Evolutionary conservation across 805 yeast species (phyloP).

Genomic region (Limtongozyma cylindracea): DNA sequence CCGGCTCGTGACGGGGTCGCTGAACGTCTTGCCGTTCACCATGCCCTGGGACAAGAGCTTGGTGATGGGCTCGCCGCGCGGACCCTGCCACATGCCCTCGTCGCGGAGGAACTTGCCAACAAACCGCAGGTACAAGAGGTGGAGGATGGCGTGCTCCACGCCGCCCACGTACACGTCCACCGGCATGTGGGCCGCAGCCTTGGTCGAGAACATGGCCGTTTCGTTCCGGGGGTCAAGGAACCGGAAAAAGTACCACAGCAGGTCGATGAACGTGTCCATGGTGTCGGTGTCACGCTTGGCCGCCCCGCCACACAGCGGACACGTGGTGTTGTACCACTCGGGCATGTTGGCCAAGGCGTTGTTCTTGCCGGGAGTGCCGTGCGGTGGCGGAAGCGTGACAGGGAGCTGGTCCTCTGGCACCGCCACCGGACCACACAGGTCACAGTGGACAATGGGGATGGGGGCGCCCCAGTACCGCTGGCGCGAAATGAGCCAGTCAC

Average conservation of each 20-base stretch:
- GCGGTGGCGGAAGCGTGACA: slow-evolving; percentile 59
- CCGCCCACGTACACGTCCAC: slow-evolving; percentile 90
- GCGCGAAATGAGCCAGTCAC: slow-evolving; percentile 90
- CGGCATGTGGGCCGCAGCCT: slow-evolving; percentile 36
- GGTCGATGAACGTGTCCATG: slow-evolving; percentile 96
- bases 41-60: slow-evolving; percentile 82
- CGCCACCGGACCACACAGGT: slow-evolving; percentile 67
- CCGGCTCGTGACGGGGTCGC: slow-evolving; percentile 45
- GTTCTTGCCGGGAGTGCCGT: slow-evolving; percentile 14
- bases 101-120: slow-evolving; percentile 54
- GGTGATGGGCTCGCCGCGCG: slow-evolving; percentile 57
- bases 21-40: slow-evolving; percentile 83
- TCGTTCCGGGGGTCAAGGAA: slow-evolving; percentile 51
- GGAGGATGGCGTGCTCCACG: slow-evolving; percentile 89
- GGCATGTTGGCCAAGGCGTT: slow-evolving; percentile 30
- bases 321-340: slow-evolving; percentile 44
- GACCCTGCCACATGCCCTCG: slow-evolving; percentile 45
- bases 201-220: slow-evolving; percentile 22
- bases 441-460: slow-evolving; percentile 82
- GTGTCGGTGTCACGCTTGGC: slow-evolving; percentile 91
- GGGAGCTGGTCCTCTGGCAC: slow-evolving; percentile 82
- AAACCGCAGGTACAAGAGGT: slow-evolving; percentile 68
- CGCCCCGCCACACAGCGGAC: slow-evolving; percentile 55
- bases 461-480: slow-evolving; percentile 99
- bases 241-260: slow-evolving; percentile 89